Evolutionary conservation across 306 rosid genomes (phyloP).

Genomic region (Comarum palustre): DNA sequence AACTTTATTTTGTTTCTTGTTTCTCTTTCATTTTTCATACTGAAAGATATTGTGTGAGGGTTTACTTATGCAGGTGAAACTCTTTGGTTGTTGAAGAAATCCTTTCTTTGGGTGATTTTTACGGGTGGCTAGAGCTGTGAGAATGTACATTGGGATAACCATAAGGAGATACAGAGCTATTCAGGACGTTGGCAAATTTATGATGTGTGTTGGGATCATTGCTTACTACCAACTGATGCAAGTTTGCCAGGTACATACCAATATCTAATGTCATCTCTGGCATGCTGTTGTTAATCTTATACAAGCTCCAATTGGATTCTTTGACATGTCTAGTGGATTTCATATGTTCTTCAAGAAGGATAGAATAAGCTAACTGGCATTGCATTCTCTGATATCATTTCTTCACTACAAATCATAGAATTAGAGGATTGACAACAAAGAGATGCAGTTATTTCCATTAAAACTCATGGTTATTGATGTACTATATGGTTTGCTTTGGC

Average conservation of each 20-base stretch:
- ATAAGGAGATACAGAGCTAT: slow-evolving; percentile 55
- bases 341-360: not conserved
- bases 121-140: slow-evolving; percentile 48
- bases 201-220: slow-evolving; percentile 81
- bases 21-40: not conserved
- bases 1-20: not conserved
- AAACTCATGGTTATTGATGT: not conserved
- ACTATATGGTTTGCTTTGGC: not conserved
- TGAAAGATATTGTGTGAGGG: slow-evolving; percentile 5
- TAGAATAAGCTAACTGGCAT: not conserved
- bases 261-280: slow-evolving; percentile 1
- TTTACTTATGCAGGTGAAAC: slow-evolving; percentile 36
- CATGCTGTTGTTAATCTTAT: not conserved
- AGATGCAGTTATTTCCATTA: not conserved
- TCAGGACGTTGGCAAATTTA: slow-evolving; percentile 67
- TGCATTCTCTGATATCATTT: not conserved
- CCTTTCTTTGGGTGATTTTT: slow-evolving; percentile 24
- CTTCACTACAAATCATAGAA: not conserved
- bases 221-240: slow-evolving; percentile 81
- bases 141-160: slow-evolving; percentile 75
- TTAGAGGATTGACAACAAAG: not conserved
- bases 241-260: slow-evolving; percentile 76
- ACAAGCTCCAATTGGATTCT: not conserved
- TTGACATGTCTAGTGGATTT: not conserved
- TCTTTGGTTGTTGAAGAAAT: slow-evolving; percentile 28